Evolutionary conservation across 2,329 filamentous ascomycete species (phyloP).

Genomic region (Penicillium aurantiogriseum): DNA sequence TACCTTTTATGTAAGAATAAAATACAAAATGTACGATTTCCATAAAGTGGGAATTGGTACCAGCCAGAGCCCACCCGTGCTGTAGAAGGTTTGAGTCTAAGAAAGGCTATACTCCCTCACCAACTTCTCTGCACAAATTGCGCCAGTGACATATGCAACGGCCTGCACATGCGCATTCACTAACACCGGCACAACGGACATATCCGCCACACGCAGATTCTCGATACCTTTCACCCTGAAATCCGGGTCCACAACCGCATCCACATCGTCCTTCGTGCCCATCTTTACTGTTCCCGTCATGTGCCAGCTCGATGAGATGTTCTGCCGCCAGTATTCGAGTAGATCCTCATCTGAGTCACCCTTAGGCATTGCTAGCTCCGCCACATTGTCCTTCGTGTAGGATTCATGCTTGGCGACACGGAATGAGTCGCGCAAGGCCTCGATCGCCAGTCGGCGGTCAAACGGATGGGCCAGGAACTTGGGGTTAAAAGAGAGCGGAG

Average conservation of each 20-base stretch:
- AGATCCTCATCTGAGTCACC: constrained; percentile 57
- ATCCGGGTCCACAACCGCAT: constrained; percentile 50
- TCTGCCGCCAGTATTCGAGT: constrained; percentile 48
- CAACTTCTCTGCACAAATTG: constrained; percentile 53
- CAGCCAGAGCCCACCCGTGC: background rate
- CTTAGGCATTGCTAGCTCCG: constrained; percentile 45
- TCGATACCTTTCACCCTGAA: constrained; percentile 43
- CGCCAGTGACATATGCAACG: constrained; percentile 55
- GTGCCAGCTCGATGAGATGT: constrained; percentile 53
- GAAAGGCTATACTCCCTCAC: constrained; percentile 45
- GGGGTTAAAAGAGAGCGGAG: constrained; percentile 54
- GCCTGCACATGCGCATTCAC: constrained; percentile 53
- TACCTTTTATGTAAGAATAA: background rate
- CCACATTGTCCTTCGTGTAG: constrained; percentile 48
- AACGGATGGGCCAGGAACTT: constrained; percentile 56
- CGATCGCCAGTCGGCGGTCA: constrained; percentile 53
- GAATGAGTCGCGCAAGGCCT: constrained; percentile 47
- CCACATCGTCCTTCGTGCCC: constrained; percentile 47
- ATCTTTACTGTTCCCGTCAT: constrained; percentile 59
- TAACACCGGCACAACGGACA: constrained; percentile 44
- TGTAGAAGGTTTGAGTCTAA: background rate
- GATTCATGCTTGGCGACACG: constrained; percentile 45
- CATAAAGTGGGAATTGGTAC: background rate
- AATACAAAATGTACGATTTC: background rate
- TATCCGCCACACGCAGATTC: constrained; percentile 43